phyloP scores from a whole-genome alignment of 176 grass and related monocot genomes.

The Cenchrus purpureus region DNA sequence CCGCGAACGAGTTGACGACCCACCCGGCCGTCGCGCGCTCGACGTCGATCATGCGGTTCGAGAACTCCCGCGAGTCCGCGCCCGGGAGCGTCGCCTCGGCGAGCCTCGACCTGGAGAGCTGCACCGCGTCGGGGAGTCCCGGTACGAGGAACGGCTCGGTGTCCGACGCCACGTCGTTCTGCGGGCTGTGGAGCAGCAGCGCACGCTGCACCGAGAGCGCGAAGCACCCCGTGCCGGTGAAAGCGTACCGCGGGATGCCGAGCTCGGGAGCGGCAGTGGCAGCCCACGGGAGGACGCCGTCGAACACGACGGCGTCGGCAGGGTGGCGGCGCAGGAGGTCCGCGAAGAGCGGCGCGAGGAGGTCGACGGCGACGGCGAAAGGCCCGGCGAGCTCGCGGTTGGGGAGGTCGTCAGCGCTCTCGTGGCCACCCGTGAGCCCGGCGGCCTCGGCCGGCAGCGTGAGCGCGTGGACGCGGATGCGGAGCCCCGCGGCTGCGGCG shows the following conservation, averaged over 20 bases:
- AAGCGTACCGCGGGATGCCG: conserved; percentile 61
- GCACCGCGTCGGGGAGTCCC: conserved; percentile 51
- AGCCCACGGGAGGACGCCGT: conserved; percentile 68
- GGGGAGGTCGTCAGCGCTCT: conserved; percentile 62
- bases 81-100: conserved; percentile 63
- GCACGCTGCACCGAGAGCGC: conserved; percentile 60
- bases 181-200: conserved; percentile 48
- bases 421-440: conserved; percentile 47
- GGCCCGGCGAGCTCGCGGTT: conserved; percentile 49
- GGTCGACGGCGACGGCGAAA: conserved; percentile 56
- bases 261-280: conserved; percentile 51
- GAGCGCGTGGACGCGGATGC: conserved; percentile 43
- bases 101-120: conserved; percentile 56
- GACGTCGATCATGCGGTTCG: conserved; percentile 49
- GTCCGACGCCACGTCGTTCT: conserved; percentile 34
- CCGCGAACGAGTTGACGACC: conserved; percentile 70
- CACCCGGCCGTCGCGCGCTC: conserved; percentile 61
- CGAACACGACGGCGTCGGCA: conserved; percentile 63
- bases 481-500: conserved; percentile 26
- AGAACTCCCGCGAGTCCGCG: conserved; percentile 46
- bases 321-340: conserved; percentile 40
- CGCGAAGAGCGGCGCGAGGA: conserved; percentile 54
- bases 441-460: conserved; percentile 31
- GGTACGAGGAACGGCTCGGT: conserved; percentile 58
- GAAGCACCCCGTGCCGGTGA: conserved; percentile 70